phyloP scores from a whole-genome alignment of 164 flowering plant species.

The Nymphaea colorata region DNA sequence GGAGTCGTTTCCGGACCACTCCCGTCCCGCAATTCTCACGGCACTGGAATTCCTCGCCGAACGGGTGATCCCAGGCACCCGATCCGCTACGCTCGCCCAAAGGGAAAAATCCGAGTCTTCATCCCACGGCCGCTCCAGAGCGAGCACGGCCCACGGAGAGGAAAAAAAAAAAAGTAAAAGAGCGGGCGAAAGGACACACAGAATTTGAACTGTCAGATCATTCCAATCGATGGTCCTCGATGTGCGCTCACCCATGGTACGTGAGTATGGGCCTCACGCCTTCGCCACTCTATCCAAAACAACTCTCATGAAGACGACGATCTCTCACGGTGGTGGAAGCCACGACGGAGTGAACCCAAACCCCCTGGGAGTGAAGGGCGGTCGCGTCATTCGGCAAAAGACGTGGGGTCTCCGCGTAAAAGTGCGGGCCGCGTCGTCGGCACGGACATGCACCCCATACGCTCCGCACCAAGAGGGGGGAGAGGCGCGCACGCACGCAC shows the following conservation, averaged over 20 bases:
- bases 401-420: background rate
- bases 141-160: background rate
- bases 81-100: background rate
- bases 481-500: background rate
- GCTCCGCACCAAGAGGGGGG: background rate
- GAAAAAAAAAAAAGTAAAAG: background rate
- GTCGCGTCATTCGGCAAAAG: too few species aligned
- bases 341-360: background rate
- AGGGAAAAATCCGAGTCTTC: background rate
- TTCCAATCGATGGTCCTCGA: background rate
- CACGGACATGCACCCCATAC: background rate
- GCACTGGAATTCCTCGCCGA: background rate
- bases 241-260: background rate
- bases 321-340: background rate
- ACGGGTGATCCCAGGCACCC: background rate
- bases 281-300: background rate
- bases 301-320: background rate
- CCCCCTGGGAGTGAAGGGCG: background rate
- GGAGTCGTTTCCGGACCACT: too few species aligned
- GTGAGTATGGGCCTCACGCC: background rate
- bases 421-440: background rate
- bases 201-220: background rate
- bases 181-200: background rate
- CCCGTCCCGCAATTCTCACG: background rate
- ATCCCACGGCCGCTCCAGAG: background rate